Percentiles rank a stretch among this genome's conserved stretches.
Evolutionary conservation across 1,139 yeast species (phyloP).

Genomic region (Blastobotrys elegans): DNA sequence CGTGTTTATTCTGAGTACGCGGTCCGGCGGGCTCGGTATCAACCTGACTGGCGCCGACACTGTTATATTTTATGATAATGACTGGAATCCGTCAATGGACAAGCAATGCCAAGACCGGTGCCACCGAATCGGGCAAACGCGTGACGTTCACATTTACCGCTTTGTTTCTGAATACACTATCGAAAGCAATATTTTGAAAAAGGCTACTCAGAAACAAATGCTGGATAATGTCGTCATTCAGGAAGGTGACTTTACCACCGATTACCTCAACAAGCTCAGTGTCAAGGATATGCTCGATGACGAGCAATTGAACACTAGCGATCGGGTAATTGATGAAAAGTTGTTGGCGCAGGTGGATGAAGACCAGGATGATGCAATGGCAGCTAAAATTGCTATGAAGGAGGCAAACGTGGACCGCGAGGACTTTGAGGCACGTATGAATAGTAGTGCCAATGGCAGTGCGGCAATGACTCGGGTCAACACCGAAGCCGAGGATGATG

Average conservation of each 20-base stretch:
- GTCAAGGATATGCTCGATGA: constrained; percentile 79
- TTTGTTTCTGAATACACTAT: constrained; percentile 95
- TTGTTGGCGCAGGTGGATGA: constrained; percentile 92
- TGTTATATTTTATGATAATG: constrained; percentile 97
- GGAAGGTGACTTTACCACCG: constrained; percentile 97
- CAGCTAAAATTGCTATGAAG: constrained; percentile 83
- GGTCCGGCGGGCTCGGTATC: constrained; percentile 98
- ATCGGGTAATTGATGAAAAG: constrained; percentile 44
- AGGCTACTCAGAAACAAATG: constrained; percentile 94
- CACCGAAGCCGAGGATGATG: constrained; percentile 12
- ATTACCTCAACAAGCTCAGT: constrained; percentile 83
- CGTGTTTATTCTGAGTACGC: constrained; percentile 85
- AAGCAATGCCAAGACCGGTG: constrained; percentile 99
- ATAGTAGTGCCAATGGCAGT: constrained; percentile 17
- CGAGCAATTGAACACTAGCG: constrained; percentile 32
- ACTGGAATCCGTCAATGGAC: constrained; percentile 99
- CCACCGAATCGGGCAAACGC: constrained; percentile 96
- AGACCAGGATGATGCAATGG: constrained; percentile 91
- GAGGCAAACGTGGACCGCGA: constrained; percentile 82
- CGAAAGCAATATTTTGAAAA: constrained; percentile 87
- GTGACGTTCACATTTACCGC: constrained; percentile 96
- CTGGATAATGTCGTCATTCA: constrained; percentile 95
- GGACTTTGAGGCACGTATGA: constrained; percentile 54
- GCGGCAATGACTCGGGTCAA: constrained; percentile 10
- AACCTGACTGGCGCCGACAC: constrained; percentile 98